These are phyloP conservation scores for Phaeodactylum tricornutum DNA, from an alignment of 108 stramenopile species.

Conservation along the genomic window DNA sequence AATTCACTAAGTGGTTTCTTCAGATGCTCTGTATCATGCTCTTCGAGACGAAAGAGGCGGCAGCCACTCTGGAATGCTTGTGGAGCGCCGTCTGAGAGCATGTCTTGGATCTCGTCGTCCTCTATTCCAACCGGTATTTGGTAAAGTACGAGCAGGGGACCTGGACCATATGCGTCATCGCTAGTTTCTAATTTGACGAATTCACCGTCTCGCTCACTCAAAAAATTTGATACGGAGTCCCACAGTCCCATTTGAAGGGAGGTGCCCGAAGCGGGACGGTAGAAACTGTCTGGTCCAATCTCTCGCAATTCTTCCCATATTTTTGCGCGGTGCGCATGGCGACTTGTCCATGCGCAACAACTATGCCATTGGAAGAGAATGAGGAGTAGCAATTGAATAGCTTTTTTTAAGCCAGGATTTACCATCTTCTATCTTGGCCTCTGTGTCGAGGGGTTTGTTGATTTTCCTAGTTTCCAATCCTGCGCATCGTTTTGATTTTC, in stretches of 20 bases:
- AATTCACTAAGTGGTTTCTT: not conserved
- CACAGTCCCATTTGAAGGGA: slow-evolving; percentile 18
- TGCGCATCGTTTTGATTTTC: too few species aligned
- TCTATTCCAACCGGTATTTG: slow-evolving; percentile 38
- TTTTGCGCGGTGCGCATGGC: too few species aligned
- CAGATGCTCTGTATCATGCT: not conserved
- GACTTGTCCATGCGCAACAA: too few species aligned
- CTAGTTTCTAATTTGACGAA: slow-evolving; percentile 35
- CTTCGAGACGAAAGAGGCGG: not conserved
- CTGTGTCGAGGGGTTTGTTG: too few species aligned
- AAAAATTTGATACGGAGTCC: slow-evolving; percentile 18
- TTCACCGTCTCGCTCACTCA: slow-evolving; percentile 36
- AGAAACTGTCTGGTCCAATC: too few species aligned
- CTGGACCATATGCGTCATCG: slow-evolving; percentile 44
- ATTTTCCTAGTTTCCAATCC: too few species aligned
- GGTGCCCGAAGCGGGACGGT: too few species aligned
- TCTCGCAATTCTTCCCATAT: too few species aligned
- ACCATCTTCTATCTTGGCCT: too few species aligned
- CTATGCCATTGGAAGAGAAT: too few species aligned
- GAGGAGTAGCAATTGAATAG: too few species aligned
- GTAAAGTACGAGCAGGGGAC: slow-evolving; percentile 54
- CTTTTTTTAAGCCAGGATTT: too few species aligned
- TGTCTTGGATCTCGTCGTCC: slow-evolving; percentile 48
- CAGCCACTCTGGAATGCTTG: slow-evolving; percentile 3
- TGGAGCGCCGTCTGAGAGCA: slow-evolving; percentile 57